Base-by-base conservation (phyloP, 164 flowering plant genomes). In the grape (Vitis vinifera) region DNA sequence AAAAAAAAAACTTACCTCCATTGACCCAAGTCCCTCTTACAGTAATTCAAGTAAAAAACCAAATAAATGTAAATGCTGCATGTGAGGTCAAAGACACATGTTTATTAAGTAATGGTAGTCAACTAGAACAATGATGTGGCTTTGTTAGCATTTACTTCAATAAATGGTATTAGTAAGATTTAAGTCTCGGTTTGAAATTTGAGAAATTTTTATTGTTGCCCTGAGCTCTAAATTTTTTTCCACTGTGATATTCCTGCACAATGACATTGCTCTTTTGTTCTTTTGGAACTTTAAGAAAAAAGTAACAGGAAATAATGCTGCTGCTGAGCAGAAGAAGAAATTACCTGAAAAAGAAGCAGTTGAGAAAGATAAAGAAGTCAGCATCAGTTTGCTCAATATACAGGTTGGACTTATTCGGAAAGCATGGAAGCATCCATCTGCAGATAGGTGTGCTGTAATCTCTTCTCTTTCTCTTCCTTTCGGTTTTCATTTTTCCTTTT, bases 361-460 rank as follows among this genome's bases (percentile, higher is more conserved):
- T 44, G 89, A 79, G 37, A 91, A 87, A 72, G 92, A 88, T 56
- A 76, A 78, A 47, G 98, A 90, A 73, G 75, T 85, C 53, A 82
- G 90, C 66, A 87, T 95, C 53, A 90, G 90, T 76, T 69, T 89
- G 73, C 87, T 95, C 14, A 91, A 95, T 76, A 82, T 95, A 74
- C 93, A 88, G 74, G 93, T 95, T 85, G 99, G 97, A 50, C 82
- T 87, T 10, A 87, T 95, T 79, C 90, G 86, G 71, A 95, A 91
- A 84, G 98, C 97, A 52, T 91, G 91, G 89, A 93, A 93, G 79
- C 99, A 95, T 83, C 99, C 99, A 62, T 88, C 98, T 73, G 99
- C 99, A 58, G 99, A 95, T 77, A 95, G 99, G 99, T 95, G 75
- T 65, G n/a, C 59, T 11, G 16, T 31, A 14, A 11, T 68, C 9